phyloP scores from a whole-genome alignment of 2,329 filamentous ascomycete genomes.

The Botrytis fabae region DNA sequence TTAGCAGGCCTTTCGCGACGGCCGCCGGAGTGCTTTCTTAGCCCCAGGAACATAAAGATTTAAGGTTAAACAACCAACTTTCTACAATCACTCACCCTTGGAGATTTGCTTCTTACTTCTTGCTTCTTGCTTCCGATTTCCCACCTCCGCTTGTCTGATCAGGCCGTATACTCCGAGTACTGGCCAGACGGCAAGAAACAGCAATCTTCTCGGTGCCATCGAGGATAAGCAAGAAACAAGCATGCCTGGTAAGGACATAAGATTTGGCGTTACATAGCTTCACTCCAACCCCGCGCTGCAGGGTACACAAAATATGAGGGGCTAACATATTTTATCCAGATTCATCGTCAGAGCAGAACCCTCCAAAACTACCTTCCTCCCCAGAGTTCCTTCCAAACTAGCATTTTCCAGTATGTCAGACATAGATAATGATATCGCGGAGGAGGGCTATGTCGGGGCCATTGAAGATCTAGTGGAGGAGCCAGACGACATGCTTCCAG shows the following conservation, averaged over 20 bases:
- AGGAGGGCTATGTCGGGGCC: constrained; percentile 15
- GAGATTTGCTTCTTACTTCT: background rate
- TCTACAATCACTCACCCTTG: background rate
- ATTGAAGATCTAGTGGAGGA: constrained; percentile 31
- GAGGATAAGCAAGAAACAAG: background rate
- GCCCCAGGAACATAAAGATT: background rate
- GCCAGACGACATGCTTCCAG: constrained; percentile 35
- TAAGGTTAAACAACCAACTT: constrained; percentile 10
- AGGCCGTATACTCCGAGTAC: background rate
- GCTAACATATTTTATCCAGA: constrained; percentile 18
- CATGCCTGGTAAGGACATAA: constrained; percentile 15
- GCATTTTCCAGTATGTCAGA: constrained; percentile 10
- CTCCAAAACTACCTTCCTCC: background rate
- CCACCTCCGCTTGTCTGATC: background rate
- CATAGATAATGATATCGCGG: constrained; percentile 2
- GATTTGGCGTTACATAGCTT: background rate
- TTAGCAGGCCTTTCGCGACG: background rate
- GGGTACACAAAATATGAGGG: constrained; percentile 19
- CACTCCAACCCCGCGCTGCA: constrained; percentile 19
- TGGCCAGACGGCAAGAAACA: background rate
- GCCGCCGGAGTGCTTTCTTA: background rate
- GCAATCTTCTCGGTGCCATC: background rate
- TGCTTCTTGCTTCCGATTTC: background rate
- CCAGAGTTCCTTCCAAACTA: constrained; percentile 7
- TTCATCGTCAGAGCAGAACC: constrained; percentile 10